Percentiles rank a stretch among this genome's conserved stretches.
Evolutionary conservation across 140 eudicot species (phyloP).

Genomic region (Flaveria floridana): DNA sequence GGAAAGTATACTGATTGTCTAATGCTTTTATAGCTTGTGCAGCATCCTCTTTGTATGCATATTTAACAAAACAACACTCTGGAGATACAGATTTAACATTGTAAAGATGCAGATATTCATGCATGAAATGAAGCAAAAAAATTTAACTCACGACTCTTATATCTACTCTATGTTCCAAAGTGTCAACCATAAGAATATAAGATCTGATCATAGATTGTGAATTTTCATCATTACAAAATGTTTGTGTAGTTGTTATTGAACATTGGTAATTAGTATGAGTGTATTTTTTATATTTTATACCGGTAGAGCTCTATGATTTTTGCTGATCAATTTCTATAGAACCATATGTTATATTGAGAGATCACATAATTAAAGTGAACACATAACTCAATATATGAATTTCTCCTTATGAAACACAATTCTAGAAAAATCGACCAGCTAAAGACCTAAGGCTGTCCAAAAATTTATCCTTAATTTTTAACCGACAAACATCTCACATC

Average conservation of each 20-base stretch:
- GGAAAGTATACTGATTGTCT: slow-evolving; percentile 52
- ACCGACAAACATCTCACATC: neutral
- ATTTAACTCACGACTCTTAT: neutral
- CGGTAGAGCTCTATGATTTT: neutral
- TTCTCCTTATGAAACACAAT: neutral
- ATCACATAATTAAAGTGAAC: neutral
- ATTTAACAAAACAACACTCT: slow-evolving; percentile 88
- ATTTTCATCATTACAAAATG: slow-evolving; percentile 1
- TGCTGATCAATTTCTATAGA: neutral
- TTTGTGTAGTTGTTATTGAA: neutral
- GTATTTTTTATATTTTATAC: neutral
- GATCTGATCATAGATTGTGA: slow-evolving; percentile 20
- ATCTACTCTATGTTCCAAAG: neutral
- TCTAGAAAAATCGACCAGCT: neutral
- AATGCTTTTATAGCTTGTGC: slow-evolving; percentile 63
- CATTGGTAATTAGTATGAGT: neutral
- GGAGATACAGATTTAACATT: slow-evolving; percentile 26
- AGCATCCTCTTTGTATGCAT: slow-evolving; percentile 71
- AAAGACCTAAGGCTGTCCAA: neutral
- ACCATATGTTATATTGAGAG: neutral
- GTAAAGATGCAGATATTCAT: neutral
- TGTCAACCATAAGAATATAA: neutral
- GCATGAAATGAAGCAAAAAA: slow-evolving; percentile 18
- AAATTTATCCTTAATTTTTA: neutral
- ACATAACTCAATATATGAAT: neutral